These are phyloP conservation scores for Gracilaria gracilis DNA, from an alignment of 23 red algal genomes.

Conservation along the genomic window DNA sequence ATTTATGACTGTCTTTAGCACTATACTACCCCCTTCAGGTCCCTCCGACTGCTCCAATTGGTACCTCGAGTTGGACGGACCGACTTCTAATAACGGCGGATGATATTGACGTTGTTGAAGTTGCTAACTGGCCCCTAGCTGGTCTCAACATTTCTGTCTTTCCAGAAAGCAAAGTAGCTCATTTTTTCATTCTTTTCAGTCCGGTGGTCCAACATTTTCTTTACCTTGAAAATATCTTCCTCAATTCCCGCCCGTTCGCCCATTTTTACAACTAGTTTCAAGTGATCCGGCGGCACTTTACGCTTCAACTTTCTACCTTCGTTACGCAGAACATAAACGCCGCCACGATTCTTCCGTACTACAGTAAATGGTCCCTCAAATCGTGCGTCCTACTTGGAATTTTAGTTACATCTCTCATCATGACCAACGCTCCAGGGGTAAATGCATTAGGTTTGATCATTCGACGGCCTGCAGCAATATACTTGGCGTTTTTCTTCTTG, in stretches of 20 bases:
- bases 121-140: conserved; percentile 18
- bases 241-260: not conserved
- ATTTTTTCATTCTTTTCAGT: not conserved
- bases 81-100: too few relatives aligned
- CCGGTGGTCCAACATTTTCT: conserved; percentile 5
- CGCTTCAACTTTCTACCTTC: not conserved
- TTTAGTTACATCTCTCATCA: conserved; percentile 14
- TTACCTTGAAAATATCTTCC: not conserved
- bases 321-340: not conserved
- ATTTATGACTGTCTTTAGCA: too few relatives aligned
- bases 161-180: conserved; percentile 23
- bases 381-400: conserved; percentile 2
- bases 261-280: not conserved
- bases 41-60: too few relatives aligned
- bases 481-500: not conserved
- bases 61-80: too few relatives aligned
- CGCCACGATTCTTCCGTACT: conserved; percentile 29
- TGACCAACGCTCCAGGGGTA: not conserved
- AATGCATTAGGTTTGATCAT: not conserved
- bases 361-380: conserved; percentile 21
- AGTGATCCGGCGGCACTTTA: not conserved
- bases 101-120: conserved; percentile 28
- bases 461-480: not conserved
- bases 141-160: not conserved
- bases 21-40: too few relatives aligned